Base-by-base conservation (phyloP, 305 asterid species). In the Striga hermonthica region DNA sequence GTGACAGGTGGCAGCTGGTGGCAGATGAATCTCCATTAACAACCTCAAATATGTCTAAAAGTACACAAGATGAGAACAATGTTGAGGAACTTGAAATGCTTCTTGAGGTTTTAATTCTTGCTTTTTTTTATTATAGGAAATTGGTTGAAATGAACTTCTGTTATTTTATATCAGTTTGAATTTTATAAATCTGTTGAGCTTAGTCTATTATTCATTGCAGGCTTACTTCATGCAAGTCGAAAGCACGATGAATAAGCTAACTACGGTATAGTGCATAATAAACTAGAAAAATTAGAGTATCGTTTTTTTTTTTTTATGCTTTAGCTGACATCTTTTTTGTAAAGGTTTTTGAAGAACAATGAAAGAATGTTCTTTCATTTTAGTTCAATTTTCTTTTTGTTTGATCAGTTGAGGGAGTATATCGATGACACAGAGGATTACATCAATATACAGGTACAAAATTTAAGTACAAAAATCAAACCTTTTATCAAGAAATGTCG, bases 21-120 rank as follows among this genome's bases (percentile, higher is more conserved):
- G 66, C 47, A 38, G 81, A 72, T n/a, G 84, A 77, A 60, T 82
- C 91, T 43, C 84, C 82, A 16, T 68, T 70, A 13, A 28, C 76
- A 36, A 65, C 56, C 71, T 82, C 92, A 48, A 84, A 78, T 73
- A 72, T 80, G 58, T 81, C 93, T 9, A 75, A 83, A 74, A 71
- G 77, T 54, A 75, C 72, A 39, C 90, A 67, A 6, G 78, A 68
- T 13, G 95, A 81, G 76, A 72, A 81, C 58, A 90, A 85, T 62
- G 95, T 89, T 12, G 98, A 91, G 75, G 95, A 91, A 75, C 95
- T 91, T 62, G 98, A 91, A 70, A 91, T 91, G 95, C 72, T 91
- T 64, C 98, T 89, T 3, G 98, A 91, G 98, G 98, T 91, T 31
- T 57, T 16, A 52, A 7, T 13, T 0, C 35, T 4, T 6, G n/a